Percentiles rank a stretch among this genome's conserved stretches.
These are phyloP conservation scores for Clonostachys solani DNA, from an alignment of 2,329 filamentous ascomycete genomes.

Conservation along the genomic window DNA sequence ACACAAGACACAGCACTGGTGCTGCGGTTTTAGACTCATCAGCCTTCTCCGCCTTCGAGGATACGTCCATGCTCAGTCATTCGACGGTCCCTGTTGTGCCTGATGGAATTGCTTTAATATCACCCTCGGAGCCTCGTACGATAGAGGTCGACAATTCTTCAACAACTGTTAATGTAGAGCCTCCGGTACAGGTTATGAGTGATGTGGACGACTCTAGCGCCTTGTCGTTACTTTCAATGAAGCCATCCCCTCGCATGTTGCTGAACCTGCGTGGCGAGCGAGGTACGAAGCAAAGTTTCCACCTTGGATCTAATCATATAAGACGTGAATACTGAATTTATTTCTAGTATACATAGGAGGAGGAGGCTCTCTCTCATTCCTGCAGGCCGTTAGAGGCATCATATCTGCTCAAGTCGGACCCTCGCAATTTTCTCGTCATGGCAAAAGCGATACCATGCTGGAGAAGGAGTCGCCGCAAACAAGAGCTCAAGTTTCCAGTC, in stretches of 20 bases:
- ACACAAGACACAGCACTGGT: not conserved
- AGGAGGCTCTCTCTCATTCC: conserved; percentile 48
- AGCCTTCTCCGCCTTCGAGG: no score
- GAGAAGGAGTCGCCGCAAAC: conserved; percentile 31
- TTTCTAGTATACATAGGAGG: conserved; percentile 39
- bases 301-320: not conserved
- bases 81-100: no score
- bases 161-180: conserved; percentile 6
- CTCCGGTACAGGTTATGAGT: not conserved
- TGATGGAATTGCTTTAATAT: conserved; percentile 9
- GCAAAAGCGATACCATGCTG: conserved; percentile 46
- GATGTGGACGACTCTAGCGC: conserved; percentile 1
- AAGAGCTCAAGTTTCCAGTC: not conserved
- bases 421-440: conserved; percentile 47
- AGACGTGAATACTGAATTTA: conserved; percentile 1
- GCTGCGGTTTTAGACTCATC: no score
- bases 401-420: conserved; percentile 46
- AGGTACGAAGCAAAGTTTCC: conserved; percentile 22
- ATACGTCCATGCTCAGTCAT: no score
- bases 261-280: conserved; percentile 46
- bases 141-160: conserved; percentile 9
- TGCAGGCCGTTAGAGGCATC: conserved; percentile 45
- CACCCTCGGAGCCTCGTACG: conserved; percentile 20
- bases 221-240: conserved; percentile 5
- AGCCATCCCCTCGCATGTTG: conserved; percentile 34